Percentiles rank a stretch among this genome's conserved stretches.
These are phyloP conservation scores for Trichoderma sp. DNA, from an alignment of 2,329 filamentous ascomycete genomes.

Conservation along the genomic window DNA sequence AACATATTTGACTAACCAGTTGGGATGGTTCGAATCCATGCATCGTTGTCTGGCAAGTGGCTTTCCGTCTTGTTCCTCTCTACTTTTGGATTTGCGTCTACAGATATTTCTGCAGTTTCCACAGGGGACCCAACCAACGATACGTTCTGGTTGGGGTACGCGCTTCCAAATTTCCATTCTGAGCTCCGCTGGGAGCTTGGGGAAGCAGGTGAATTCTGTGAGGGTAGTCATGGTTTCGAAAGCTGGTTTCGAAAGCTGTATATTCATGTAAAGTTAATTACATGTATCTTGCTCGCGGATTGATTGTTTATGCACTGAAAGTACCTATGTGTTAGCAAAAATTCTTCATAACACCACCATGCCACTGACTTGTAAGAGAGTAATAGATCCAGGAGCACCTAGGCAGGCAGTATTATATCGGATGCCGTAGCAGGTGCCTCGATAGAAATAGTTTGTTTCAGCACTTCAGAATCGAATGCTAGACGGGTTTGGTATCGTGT, in stretches of 20 bases:
- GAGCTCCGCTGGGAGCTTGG: slow-evolving; percentile 7
- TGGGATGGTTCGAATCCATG: slow-evolving; percentile 24
- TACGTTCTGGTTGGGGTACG: slow-evolving; percentile 2
- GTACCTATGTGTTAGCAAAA: background rate
- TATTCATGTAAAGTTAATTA: background rate
- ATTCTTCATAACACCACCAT: background rate
- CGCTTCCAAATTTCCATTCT: slow-evolving; percentile 16
- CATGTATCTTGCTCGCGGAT: background rate
- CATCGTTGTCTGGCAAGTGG: slow-evolving; percentile 2
- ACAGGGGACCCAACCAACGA: slow-evolving; percentile 17
- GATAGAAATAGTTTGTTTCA: background rate
- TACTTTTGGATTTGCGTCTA: background rate
- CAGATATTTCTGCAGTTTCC: background rate
- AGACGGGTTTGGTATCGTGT: background rate
- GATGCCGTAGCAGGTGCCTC: background rate
- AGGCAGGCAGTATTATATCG: background rate
- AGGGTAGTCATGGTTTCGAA: background rate
- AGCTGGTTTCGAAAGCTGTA: background rate
- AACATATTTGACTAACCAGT: slow-evolving; percentile 20
- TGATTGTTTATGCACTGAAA: background rate
- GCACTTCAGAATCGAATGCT: background rate
- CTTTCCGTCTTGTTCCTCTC: background rate
- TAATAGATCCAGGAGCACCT: background rate
- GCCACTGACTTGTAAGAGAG: background rate
- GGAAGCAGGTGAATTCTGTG: slow-evolving; percentile 6